Conservation (phyloP, 768 basidiomycete species). For the Punctularia strigosozonata region DNA sequence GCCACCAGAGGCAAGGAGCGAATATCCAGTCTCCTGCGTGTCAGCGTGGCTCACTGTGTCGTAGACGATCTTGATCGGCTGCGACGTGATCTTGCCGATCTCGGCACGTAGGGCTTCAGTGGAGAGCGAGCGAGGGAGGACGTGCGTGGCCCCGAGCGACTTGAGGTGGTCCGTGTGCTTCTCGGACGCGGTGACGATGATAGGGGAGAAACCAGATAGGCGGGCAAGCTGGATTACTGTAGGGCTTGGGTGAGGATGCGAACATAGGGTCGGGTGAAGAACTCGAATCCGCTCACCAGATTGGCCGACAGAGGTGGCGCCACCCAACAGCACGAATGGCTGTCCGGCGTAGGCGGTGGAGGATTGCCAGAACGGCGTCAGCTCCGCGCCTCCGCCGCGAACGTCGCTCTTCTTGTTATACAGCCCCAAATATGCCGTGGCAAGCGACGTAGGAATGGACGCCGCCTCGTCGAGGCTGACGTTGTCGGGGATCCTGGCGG, state of each 20-base stretch:
- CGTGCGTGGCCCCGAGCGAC: too few species aligned
- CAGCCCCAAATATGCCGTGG: slow-evolving; percentile 18
- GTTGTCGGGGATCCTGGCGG: slow-evolving; percentile 17
- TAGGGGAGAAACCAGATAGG: slow-evolving; percentile 16
- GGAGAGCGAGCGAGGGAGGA: too few species aligned
- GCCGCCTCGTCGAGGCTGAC: slow-evolving; percentile 18
- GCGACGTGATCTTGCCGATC: slow-evolving; percentile 8
- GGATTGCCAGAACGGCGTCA: slow-evolving; percentile 12
- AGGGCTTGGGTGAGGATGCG: slow-evolving; percentile 2
- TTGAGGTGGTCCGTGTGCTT: slow-evolving; percentile 9
- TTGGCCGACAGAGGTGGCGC: slow-evolving; percentile 16
- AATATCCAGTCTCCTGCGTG: slow-evolving; percentile 13
- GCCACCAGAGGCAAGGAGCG: slow-evolving; percentile 13
- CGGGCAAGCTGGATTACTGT: slow-evolving; percentile 16
- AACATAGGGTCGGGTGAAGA: slow-evolving; percentile 2
- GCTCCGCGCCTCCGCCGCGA: background rate
- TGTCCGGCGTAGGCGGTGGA: slow-evolving; percentile 11
- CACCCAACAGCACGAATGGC: slow-evolving; percentile 16
- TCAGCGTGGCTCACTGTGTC: slow-evolving; percentile 13
- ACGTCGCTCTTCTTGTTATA: slow-evolving; percentile 8
- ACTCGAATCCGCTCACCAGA: slow-evolving; percentile 9
- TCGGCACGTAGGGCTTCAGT: too few species aligned
- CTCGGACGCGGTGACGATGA: slow-evolving; percentile 16
- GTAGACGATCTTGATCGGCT: slow-evolving; percentile 13
- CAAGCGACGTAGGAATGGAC: slow-evolving; percentile 18